A percentile compares a stretch with the other conserved stretches of the same genome.
These are phyloP conservation scores for Rhodotorula sp. DNA, from an alignment of 1,284 basidiomycete species.

Conservation along the genomic window DNA sequence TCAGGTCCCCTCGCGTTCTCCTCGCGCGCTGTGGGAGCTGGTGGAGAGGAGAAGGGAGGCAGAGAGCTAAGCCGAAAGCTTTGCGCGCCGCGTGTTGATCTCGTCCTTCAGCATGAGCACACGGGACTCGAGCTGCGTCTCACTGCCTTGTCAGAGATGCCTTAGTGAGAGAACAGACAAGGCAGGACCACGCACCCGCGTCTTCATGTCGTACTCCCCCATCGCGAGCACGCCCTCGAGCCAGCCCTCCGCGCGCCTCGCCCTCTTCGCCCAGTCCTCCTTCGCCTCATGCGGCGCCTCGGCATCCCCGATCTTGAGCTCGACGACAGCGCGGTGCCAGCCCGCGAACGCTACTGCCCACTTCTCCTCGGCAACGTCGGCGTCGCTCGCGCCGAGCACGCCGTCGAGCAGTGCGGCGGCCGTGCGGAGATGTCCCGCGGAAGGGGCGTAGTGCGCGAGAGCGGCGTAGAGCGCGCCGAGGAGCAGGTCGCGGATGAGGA, in stretches of 20 bases:
- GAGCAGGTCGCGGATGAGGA: conserved; percentile 40
- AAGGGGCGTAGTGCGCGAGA: conserved; percentile 12
- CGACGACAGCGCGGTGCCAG: conserved; percentile 33
- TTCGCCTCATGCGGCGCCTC: neutral
- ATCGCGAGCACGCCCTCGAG: conserved; percentile 26
- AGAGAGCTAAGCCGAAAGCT: conserved; percentile 2
- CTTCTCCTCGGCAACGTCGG: conserved; percentile 27
- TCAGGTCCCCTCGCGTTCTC: too few relatives aligned
- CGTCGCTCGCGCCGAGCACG: conserved; percentile 13
- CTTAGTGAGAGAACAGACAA: too few relatives aligned
- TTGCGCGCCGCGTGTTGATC: conserved; percentile 28
- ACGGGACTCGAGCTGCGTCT: conserved; percentile 22
- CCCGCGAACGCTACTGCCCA: conserved; percentile 38
- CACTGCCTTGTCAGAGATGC: neutral
- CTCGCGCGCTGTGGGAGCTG: too few relatives aligned
- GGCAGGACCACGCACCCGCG: conserved; percentile 18
- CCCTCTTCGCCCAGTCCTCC: conserved; percentile 28
- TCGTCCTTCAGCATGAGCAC: conserved; percentile 39
- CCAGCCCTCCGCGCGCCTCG: conserved; percentile 31
- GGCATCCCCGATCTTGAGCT: conserved; percentile 31
- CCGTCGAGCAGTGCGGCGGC: conserved; percentile 30
- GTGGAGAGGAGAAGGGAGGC: too few relatives aligned
- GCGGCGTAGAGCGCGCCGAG: conserved; percentile 42
- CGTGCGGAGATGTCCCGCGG: neutral
- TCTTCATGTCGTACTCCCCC: conserved; percentile 41